Percentiles rank a stretch among this genome's conserved stretches.
These are phyloP conservation scores for Suillus luteus DNA, from an alignment of 768 basidiomycete genomes.

Conservation along the genomic window DNA sequence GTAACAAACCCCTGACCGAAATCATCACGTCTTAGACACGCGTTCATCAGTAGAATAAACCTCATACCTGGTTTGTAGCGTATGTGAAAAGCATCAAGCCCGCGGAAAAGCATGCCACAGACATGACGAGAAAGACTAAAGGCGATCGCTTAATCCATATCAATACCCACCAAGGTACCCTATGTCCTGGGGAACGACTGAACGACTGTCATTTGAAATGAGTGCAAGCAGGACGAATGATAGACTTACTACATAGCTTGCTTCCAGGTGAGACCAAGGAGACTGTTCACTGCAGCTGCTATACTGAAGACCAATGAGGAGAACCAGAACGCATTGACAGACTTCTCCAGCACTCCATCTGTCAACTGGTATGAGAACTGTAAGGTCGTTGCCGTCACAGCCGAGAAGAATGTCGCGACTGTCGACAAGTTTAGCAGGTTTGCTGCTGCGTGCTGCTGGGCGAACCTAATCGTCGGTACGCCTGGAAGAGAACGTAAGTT, in stretches of 20 bases:
- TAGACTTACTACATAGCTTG: conserved; percentile 56
- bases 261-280: conserved; percentile 56
- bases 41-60: conserved; percentile 17
- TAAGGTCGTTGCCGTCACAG: conserved; percentile 52
- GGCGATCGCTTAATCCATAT: conserved; percentile 89
- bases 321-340: conserved; percentile 57
- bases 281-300: conserved; percentile 54
- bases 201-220: conserved; percentile 22
- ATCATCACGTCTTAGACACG: conserved; percentile 10
- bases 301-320: conserved; percentile 57
- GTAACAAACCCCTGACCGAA: conserved; percentile 55
- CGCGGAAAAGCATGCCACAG: conserved; percentile 80
- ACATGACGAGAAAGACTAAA: conserved; percentile 80
- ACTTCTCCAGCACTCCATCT: conserved; percentile 38
- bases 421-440: conserved; percentile 54
- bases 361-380: conserved; percentile 46
- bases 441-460: conserved; percentile 51
- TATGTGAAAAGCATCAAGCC: conserved; percentile 79
- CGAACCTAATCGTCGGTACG: conserved; percentile 56
- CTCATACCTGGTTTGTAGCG: conserved; percentile 64
- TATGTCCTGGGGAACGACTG: conserved; percentile 55
- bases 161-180: conserved; percentile 59
- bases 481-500: conserved; percentile 30
- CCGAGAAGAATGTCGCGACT: conserved; percentile 57
- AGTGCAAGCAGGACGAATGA: conserved; percentile 12